These are phyloP conservation scores for Ephemerocybe angulata DNA, from an alignment of 768 basidiomycete genomes.

Conservation along the genomic window DNA sequence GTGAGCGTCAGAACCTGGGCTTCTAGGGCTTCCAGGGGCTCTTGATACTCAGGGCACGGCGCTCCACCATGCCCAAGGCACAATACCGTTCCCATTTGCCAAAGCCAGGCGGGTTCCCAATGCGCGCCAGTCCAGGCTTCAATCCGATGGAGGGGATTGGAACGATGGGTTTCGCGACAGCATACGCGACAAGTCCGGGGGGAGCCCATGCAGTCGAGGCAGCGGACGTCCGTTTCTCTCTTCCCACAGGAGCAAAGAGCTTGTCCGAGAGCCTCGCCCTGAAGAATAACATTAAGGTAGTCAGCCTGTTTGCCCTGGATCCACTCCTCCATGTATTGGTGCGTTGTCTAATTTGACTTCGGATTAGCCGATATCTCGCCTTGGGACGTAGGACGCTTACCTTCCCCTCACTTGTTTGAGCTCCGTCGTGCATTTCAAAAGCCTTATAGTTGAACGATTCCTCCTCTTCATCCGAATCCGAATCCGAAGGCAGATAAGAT, in stretches of 20 bases:
- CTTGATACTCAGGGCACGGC: slow-evolving; percentile 12
- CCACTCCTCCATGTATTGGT: slow-evolving; percentile 1
- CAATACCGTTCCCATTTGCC: slow-evolving; percentile 17
- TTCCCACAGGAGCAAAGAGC: not conserved
- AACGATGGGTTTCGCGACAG: not conserved
- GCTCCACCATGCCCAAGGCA: slow-evolving; percentile 20
- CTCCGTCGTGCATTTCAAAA: no score
- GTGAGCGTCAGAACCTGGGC: not conserved
- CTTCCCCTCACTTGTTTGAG: not conserved
- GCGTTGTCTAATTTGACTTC: not conserved
- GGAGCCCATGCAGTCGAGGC: not conserved
- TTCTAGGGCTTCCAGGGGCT: not conserved
- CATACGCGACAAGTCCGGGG: not conserved
- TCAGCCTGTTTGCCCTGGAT: no score
- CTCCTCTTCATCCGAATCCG: no score
- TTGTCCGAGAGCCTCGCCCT: not conserved
- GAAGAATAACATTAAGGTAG: not conserved
- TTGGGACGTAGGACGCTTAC: no score
- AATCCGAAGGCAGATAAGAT: no score
- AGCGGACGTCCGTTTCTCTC: not conserved
- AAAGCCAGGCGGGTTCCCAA: slow-evolving; percentile 13
- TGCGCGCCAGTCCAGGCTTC: slow-evolving; percentile 17
- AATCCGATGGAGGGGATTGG: slow-evolving; percentile 15
- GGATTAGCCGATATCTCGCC: no score
- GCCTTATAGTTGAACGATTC: no score